Evolutionary conservation across 371 early-diverging fungal genomes (phyloP), one percentile per base, ranked within the genome.

Genomic region (Circinella minor): DNA sequence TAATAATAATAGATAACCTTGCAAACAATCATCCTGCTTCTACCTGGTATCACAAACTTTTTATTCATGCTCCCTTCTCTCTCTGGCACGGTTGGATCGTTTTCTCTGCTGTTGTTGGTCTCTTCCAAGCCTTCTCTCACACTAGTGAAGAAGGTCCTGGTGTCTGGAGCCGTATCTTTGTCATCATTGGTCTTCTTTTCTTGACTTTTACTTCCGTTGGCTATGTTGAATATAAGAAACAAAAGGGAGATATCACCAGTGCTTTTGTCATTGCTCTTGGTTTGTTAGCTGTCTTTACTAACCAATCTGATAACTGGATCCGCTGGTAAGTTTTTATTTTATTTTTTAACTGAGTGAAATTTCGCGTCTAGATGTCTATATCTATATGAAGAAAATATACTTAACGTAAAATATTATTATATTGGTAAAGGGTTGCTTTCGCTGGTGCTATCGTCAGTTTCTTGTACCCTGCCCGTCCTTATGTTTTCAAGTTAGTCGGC

Each of bases 21-120:
- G 77, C 80, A 67, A 79, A 81, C 64, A 69, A 82, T 59, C 79
- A 79, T 46, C 81, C 86, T 18, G 75, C 84, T 36, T 63, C 71
- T 13, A 82, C 79, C 48, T 76, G 78, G 74, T 77, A 70, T 49
- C 88, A 91, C 61, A 78, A 76, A 62, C 54, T 91, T 66, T 88
- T 91, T 61, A 77, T 92, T 69, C 92, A 91, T 74, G 88, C 90
- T 46, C 92, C 92, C 59, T 88, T 92, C 83, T 90, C 91, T 49
- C 78, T 92, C 61, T 91, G 86, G 83, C 91, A 92, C 80, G 92
- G 87, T 59, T 89, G 90, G 88, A 79, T 90, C 61, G 85, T 87
- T 63, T 90, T 86, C 63, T 75, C 88, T 57, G 78, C 81, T 74
- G 83, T 88, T 65, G 67, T 90, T 73, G 89, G 88, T 75, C 62